A percentile compares a stretch with the other conserved stretches of the same genome.
Conservation (phyloP, 208 protist species). For the Leptomonas seymouri region DNA sequence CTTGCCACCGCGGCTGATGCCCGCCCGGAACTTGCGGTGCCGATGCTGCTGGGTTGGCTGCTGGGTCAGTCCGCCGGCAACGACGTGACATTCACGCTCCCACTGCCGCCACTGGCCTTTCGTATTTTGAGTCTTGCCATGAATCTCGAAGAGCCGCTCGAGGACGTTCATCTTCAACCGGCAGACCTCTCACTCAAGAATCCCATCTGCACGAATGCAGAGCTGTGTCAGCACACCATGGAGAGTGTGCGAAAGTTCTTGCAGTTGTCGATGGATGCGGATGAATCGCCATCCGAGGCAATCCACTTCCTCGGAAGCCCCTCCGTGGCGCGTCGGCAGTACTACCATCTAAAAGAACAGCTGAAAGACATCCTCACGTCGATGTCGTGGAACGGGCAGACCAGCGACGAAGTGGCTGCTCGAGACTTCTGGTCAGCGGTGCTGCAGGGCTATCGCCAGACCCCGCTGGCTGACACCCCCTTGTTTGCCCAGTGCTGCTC, state of each 20-base stretch:
- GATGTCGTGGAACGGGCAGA: conserved; percentile 28
- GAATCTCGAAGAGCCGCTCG: conserved; percentile 30
- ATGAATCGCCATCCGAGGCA: neutral
- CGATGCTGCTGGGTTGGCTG: conserved; percentile 50
- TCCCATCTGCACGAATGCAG: conserved; percentile 15
- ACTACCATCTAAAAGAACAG: conserved; percentile 38
- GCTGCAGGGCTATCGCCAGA: conserved; percentile 43
- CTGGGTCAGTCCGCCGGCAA: conserved; percentile 51
- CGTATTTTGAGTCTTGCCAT: conserved; percentile 39
- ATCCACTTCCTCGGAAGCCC: conserved; percentile 13
- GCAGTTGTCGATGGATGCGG: neutral
- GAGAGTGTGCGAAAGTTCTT: conserved; percentile 17
- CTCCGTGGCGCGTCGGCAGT: conserved; percentile 20
- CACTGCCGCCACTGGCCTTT: conserved; percentile 59
- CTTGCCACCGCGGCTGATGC: too few species aligned
- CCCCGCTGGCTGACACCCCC: conserved; percentile 38
- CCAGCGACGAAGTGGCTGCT: conserved; percentile 9
- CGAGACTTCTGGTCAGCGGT: conserved; percentile 45
- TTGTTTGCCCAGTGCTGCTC: conserved; percentile 56
- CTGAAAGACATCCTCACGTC: conserved; percentile 37
- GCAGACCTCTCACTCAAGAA: conserved; percentile 40
- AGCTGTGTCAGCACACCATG: conserved; percentile 8
- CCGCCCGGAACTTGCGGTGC: conserved; percentile 29
- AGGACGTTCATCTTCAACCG: conserved; percentile 16
- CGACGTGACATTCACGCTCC: conserved; percentile 42